Conservation (phyloP, 768 basidiomycete species). For the Hemileccinum impolitum region DNA sequence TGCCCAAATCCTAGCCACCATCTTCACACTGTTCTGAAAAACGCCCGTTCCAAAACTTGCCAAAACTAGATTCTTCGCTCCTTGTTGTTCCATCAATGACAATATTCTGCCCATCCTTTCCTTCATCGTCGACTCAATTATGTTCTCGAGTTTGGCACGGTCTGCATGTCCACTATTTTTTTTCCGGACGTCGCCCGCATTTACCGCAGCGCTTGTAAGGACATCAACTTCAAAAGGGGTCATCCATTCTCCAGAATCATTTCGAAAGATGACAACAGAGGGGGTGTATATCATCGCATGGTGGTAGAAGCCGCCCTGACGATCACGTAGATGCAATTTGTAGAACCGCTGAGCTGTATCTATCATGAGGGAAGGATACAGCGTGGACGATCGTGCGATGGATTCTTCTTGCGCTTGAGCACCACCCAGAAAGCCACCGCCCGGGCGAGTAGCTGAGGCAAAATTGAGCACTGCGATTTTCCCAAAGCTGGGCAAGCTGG, state of each 20-base stretch:
- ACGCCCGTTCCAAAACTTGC: constrained; percentile 81
- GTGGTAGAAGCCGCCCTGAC: constrained; percentile 60
- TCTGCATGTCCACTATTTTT: constrained; percentile 13
- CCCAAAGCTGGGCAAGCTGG: constrained; percentile 12
- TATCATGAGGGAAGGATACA: constrained; percentile 62
- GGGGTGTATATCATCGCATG: constrained; percentile 79
- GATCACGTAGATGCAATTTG: constrained; percentile 47
- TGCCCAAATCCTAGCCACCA: constrained; percentile 62
- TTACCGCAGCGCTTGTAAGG: constrained; percentile 72
- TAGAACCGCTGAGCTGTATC: constrained; percentile 59
- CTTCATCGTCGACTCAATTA: constrained; percentile 56
- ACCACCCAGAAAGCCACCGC: constrained; percentile 72
- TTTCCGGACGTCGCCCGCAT: constrained; percentile 51
- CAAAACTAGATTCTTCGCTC: constrained; percentile 57
- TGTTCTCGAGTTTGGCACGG: constrained; percentile 22
- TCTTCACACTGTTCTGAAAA: constrained; percentile 59
- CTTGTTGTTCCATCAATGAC: constrained; percentile 59
- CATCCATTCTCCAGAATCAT: constrained; percentile 56
- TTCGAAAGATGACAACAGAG: constrained; percentile 55
- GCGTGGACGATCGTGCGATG: constrained; percentile 70
- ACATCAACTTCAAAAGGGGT: constrained; percentile 61
- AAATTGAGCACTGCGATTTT: constrained; percentile 70
- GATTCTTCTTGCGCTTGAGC: constrained; percentile 80
- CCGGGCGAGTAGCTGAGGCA: constrained; percentile 70
- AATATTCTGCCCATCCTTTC: constrained; percentile 71